Evolutionary conservation across 2,329 filamentous ascomycete species (phyloP).

Genomic region (Coniochaeta pulveracea): DNA sequence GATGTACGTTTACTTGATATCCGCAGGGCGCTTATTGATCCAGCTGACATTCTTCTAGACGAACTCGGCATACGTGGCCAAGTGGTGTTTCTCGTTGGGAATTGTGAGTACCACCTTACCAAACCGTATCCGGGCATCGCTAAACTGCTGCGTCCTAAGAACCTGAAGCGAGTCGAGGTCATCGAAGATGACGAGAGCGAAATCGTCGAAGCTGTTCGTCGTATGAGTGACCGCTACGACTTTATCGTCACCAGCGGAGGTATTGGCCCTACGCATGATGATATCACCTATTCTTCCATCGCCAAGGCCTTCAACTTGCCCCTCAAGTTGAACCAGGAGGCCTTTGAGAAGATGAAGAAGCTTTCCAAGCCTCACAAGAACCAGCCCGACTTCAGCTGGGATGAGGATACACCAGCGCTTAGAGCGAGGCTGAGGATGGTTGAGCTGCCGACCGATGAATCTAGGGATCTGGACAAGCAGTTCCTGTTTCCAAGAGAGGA

Average conservation of each 20-base stretch:
- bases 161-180: conserved; percentile 79
- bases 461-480: conserved; percentile 54
- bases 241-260: conserved; percentile 93
- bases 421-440: conserved; percentile 87
- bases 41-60: conserved; percentile 28
- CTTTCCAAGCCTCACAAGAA: conserved; percentile 63
- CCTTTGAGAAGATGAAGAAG: conserved; percentile 72
- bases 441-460: conserved; percentile 65
- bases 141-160: too few species aligned
- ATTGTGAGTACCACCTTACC: too few species aligned
- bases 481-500: conserved; percentile 69
- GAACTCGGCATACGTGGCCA: conserved; percentile 53
- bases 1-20: conserved; percentile 5
- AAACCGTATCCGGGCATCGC: too few species aligned
- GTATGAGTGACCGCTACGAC: conserved; percentile 86
- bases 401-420: conserved; percentile 65
- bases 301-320: conserved; percentile 76
- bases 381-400: conserved; percentile 73
- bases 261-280: conserved; percentile 96
- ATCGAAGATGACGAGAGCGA: conserved; percentile 87
- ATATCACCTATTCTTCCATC: conserved; percentile 93
- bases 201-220: conserved; percentile 74
- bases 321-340: conserved; percentile 64
- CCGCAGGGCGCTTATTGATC: too few species aligned
- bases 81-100: conserved; percentile 51